These are phyloP conservation scores for Pseudopediastrum boryanum DNA, from an alignment of 139 green algal species.

Conservation along the genomic window DNA sequence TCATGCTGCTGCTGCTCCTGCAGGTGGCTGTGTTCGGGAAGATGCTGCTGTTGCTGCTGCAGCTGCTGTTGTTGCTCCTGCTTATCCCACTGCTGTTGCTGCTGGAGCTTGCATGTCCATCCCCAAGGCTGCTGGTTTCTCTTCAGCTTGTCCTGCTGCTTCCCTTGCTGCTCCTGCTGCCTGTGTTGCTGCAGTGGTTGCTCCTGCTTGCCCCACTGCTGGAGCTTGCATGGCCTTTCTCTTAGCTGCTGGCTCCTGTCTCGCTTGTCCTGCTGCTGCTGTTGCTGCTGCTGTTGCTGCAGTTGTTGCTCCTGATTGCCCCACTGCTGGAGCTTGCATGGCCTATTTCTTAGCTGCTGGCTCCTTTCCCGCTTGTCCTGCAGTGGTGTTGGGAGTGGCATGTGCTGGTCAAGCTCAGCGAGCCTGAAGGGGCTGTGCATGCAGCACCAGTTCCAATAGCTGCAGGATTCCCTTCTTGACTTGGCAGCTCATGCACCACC, in stretches of 20 bases:
- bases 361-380: no score
- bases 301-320: background rate
- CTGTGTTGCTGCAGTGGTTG: background rate
- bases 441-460: background rate
- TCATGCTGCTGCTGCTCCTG: slow-evolving; percentile 18
- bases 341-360: no score
- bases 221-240: background rate
- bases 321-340: background rate
- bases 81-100: slow-evolving; percentile 5
- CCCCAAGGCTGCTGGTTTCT: no score
- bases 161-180: background rate
- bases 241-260: background rate
- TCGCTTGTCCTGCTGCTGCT: background rate
- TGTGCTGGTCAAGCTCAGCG: no score
- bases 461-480: no score
- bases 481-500: no score
- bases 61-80: background rate
- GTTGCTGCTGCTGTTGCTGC: background rate
- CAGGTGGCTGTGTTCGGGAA: background rate
- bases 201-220: background rate
- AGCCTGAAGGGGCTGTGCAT: no score
- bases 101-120: no score
- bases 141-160: no score
- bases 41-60: no score
- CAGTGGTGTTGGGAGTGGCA: no score